Conservation (phyloP, 2,329 filamentous ascomycete species). For the Cordyceps javanica region DNA sequence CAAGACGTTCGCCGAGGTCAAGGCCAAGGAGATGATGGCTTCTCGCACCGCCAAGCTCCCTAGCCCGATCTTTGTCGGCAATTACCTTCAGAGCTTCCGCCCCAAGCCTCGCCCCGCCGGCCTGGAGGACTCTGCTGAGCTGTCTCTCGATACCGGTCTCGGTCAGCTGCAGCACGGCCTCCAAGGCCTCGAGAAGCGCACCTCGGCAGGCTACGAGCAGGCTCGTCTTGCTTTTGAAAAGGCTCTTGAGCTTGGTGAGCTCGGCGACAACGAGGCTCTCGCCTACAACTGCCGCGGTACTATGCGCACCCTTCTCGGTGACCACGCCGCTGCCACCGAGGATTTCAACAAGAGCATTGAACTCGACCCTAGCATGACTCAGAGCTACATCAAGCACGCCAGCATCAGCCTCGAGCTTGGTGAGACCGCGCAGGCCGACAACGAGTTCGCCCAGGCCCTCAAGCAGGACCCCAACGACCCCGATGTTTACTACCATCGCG, state of each 20-base stretch:
- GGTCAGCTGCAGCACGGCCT: slow-evolving; percentile 82
- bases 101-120: slow-evolving; percentile 71
- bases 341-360: slow-evolving; percentile 93
- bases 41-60: slow-evolving; percentile 85
- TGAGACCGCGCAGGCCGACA: slow-evolving; percentile 76
- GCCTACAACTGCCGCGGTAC: slow-evolving; percentile 97
- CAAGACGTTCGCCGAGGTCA: slow-evolving; percentile 94
- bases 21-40: slow-evolving; percentile 81
- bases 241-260: slow-evolving; percentile 73
- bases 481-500: slow-evolving; percentile 98
- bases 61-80: slow-evolving; percentile 93
- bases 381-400: slow-evolving; percentile 97
- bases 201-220: slow-evolving; percentile 85
- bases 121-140: slow-evolving; percentile 73
- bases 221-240: slow-evolving; percentile 81
- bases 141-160: slow-evolving; percentile 72
- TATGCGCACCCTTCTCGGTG: slow-evolving; percentile 86
- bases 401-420: slow-evolving; percentile 96
- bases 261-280: slow-evolving; percentile 79
- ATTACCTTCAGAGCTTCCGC: slow-evolving; percentile 98
- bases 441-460: slow-evolving; percentile 82
- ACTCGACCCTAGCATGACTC: slow-evolving; percentile 78
- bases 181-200: slow-evolving; percentile 75
- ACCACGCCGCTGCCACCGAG: slow-evolving; percentile 72
- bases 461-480: slow-evolving; percentile 82